Evolutionary conservation across 805 yeast species (phyloP).

Genomic region (Metschnikowia corniflorae): DNA sequence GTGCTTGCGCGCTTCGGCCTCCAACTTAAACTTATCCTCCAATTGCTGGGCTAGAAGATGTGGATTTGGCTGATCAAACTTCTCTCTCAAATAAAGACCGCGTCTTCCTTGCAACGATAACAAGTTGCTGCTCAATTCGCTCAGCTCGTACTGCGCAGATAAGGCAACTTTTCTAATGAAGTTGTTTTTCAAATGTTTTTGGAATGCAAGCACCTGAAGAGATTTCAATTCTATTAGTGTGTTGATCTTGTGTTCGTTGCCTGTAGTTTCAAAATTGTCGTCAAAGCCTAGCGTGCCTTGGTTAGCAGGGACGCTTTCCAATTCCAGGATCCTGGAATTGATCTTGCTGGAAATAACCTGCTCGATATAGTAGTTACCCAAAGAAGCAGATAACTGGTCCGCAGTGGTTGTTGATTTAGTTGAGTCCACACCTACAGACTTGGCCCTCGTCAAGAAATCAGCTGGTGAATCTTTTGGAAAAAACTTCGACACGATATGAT

Average conservation of each 20-base stretch:
- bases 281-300: slow-evolving; percentile 50
- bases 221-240: slow-evolving; percentile 70
- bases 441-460: slow-evolving; percentile 31
- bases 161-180: slow-evolving; percentile 51
- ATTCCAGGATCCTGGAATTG: slow-evolving; percentile 52
- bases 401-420: slow-evolving; percentile 21
- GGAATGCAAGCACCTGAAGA: slow-evolving; percentile 61
- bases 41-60: slow-evolving; percentile 72
- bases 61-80: slow-evolving; percentile 69
- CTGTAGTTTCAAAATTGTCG: neutral
- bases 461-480: slow-evolving; percentile 7
- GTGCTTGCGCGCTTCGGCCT: slow-evolving; percentile 47
- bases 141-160: slow-evolving; percentile 53
- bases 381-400: slow-evolving; percentile 37
- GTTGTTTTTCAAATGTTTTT: slow-evolving; percentile 64
- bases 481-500: slow-evolving; percentile 10
- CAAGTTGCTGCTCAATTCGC: slow-evolving; percentile 49
- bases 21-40: slow-evolving; percentile 66
- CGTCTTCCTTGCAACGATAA: slow-evolving; percentile 65
- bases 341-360: slow-evolving; percentile 51
- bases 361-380: slow-evolving; percentile 53
- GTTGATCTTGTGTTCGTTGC: slow-evolving; percentile 46
- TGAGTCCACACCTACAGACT: slow-evolving; percentile 35
- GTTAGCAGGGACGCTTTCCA: slow-evolving; percentile 67
- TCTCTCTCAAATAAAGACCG: slow-evolving; percentile 63